phyloP scores from a whole-genome alignment of 495 filamentous ascomycete species.

The Hypoxylon subgilvum region DNA sequence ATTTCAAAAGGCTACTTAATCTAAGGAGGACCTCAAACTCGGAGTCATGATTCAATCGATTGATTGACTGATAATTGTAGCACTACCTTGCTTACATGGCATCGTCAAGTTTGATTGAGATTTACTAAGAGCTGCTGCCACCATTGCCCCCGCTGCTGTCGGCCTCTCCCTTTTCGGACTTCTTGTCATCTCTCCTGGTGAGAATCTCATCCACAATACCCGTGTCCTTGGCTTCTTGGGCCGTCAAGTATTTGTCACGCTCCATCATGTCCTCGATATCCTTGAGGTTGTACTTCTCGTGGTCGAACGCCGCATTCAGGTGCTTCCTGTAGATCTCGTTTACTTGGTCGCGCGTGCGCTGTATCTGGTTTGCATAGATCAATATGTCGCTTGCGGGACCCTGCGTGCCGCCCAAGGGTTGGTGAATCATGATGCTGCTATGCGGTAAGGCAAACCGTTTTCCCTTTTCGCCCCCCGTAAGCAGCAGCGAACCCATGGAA shows the following conservation, averaged over 20 bases:
- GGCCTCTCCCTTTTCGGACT: conserved; percentile 45
- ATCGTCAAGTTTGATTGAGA: too few relatives aligned
- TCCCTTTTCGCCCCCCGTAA: conserved; percentile 84
- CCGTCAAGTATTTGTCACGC: conserved; percentile 91
- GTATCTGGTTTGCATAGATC: conserved; percentile 96
- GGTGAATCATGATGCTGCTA: conserved; percentile 94
- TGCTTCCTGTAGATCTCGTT: conserved; percentile 90
- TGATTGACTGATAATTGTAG: conserved; percentile 1
- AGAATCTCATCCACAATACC: conserved; percentile 93
- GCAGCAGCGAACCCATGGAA: conserved; percentile 88
- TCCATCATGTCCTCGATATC: conserved; percentile 96
- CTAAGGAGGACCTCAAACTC: neutral
- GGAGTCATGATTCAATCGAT: conserved; percentile 1
- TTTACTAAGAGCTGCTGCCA: conserved; percentile 8
- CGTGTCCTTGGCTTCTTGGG: conserved; percentile 83
- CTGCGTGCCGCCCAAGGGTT: conserved; percentile 87
- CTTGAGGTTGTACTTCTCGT: conserved; percentile 65
- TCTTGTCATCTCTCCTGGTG: conserved; percentile 47
- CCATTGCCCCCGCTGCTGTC: too few relatives aligned
- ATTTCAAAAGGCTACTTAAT: neutral
- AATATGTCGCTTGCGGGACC: conserved; percentile 92
- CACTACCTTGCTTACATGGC: too few relatives aligned
- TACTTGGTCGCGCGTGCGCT: conserved; percentile 80
- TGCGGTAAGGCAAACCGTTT: conserved; percentile 90
- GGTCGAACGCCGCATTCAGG: conserved; percentile 73